phyloP scores from a whole-genome alignment of 768 basidiomycete genomes.

The Tremella yokohamensis region DNA sequence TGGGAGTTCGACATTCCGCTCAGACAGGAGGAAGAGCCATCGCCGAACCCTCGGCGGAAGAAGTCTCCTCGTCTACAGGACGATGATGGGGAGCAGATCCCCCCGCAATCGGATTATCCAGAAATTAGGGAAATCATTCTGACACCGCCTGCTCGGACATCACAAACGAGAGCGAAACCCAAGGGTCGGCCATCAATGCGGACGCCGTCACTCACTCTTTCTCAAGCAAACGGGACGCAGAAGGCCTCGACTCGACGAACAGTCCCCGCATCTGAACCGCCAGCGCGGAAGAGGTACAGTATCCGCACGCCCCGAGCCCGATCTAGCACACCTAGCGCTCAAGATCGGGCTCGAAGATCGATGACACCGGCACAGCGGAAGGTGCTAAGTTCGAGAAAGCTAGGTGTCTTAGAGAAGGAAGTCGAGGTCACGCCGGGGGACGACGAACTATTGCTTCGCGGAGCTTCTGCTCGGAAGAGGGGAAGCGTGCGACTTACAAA shows the following conservation, averaged over 20 bases:
- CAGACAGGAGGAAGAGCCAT: slow-evolving; percentile 9
- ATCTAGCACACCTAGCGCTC: background rate
- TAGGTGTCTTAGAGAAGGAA: slow-evolving; percentile 1
- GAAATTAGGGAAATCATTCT: slow-evolving; percentile 1
- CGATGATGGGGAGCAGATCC: background rate
- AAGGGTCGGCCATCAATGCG: background rate
- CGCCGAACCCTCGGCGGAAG: slow-evolving; percentile 25
- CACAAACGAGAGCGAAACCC: background rate
- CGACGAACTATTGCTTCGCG: slow-evolving; percentile 10
- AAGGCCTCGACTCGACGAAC: background rate
- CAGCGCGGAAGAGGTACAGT: background rate
- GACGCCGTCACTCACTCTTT: background rate
- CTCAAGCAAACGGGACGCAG: background rate
- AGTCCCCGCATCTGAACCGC: background rate
- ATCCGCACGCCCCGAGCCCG: background rate
- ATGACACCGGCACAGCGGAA: slow-evolving; percentile 5
- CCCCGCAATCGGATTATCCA: background rate
- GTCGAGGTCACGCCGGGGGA: slow-evolving; percentile 8
- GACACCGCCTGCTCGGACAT: background rate
- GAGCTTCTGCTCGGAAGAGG: slow-evolving; percentile 6
- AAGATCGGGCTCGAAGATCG: background rate
- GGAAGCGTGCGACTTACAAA: too few relatives aligned
- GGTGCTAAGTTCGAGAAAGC: background rate
- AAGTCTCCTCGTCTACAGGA: slow-evolving; percentile 16
- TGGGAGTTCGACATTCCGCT: slow-evolving; percentile 3